Conservation (phyloP, 257 asterid genomes). For the Penstemon eatonii region DNA sequence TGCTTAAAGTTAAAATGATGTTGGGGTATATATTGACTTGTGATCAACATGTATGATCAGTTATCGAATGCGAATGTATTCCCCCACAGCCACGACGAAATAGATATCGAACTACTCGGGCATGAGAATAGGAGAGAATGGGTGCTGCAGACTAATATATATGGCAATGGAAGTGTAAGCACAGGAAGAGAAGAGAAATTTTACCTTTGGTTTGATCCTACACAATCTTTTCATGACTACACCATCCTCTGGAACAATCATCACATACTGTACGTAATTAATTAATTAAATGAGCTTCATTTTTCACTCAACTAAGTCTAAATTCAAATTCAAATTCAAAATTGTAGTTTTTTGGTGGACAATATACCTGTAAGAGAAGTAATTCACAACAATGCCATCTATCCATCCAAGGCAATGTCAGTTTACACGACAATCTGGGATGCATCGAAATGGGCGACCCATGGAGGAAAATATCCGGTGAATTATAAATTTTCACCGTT, state of each 20-base stretch:
- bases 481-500: constrained; percentile 69
- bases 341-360: constrained; percentile 73
- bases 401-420: constrained; percentile 85
- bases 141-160: constrained; percentile 77
- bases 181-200: constrained; percentile 85
- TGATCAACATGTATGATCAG: constrained; percentile 27
- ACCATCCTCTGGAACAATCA: constrained; percentile 82
- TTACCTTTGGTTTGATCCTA: constrained; percentile 92
- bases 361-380: constrained; percentile 75
- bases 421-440: constrained; percentile 71
- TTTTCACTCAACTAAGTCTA: no score
- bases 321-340: neutral
- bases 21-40: neutral
- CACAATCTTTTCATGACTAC: constrained; percentile 63
- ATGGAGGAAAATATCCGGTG: constrained; percentile 80
- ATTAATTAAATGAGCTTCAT: no score
- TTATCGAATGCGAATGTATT: constrained; percentile 60
- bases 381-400: constrained; percentile 46
- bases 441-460: constrained; percentile 89
- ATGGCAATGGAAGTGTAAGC: constrained; percentile 81
- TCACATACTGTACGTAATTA: constrained; percentile 62
- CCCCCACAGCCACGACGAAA: constrained; percentile 82
- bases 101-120: constrained; percentile 81
- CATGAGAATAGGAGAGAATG: constrained; percentile 78
- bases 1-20: no score